Base-by-base conservation (phyloP, 2,329 filamentous ascomycete genomes). In the Pseudogymnoascus verrucosus region DNA sequence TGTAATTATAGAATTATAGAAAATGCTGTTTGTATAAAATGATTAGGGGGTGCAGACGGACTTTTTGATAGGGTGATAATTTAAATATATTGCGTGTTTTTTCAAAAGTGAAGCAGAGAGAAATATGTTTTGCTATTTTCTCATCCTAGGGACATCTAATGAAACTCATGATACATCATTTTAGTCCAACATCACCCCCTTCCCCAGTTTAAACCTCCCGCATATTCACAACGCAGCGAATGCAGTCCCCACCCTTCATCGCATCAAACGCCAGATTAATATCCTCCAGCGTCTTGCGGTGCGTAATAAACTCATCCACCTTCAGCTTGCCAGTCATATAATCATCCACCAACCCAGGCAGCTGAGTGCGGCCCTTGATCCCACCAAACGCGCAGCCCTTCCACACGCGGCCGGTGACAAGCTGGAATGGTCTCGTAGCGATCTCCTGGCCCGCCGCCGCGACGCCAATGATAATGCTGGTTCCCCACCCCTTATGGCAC, bases 291-390 rank as follows among this genome's bases (percentile, higher is more conserved):
- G 83, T 84, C 80, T 96, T 91, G 71, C 93, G 87, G 81, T 99
- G 95, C 34, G 95, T 99, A 80, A 99, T 98, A 82, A 98, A 98
- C 81, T 99, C 95, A 75, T 98, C 93, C 54, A 98, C 95, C 87
- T 97, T 98, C 74, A 99, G 88, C 74, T 89, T 85, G 71, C 93
- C 93, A 62, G 84, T 84, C 76, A 96, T 83, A 80, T 99, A 99
- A 78, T 98, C 93, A 69, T 86, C 80, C 23, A 99, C 92, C 42
- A 99, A 87, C 65, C 84, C 87, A 59, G 90, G 89, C 68, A 99
- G 86, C 80, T 99, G 95, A 36, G 90, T 88, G 74, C 95, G 93
- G 70, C 95, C 95, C 84, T 98, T 99, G 83, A 99, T 93, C 71
- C 95, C 95, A 70, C 95, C 95, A 73, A 99, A 99, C 16, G 95